A percentile compares a stretch with the other conserved stretches of the same genome.
phyloP scores from a whole-genome alignment of 768 basidiomycete species.

The Tricholoma flavovirens region DNA sequence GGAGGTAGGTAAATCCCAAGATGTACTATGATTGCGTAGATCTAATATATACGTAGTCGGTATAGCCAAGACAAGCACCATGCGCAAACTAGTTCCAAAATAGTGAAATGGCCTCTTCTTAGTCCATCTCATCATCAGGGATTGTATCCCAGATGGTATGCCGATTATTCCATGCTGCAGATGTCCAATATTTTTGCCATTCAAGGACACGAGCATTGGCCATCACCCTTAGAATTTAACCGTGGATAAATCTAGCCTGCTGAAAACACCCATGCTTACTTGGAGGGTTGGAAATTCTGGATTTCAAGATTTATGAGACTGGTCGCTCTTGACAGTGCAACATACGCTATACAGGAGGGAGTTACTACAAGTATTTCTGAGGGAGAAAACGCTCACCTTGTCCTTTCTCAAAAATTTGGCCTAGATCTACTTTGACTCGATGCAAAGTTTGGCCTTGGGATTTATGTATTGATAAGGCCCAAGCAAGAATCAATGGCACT shows the following conservation, averaged over 20 bases:
- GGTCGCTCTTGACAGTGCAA: slow-evolving; percentile 66
- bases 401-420: slow-evolving; percentile 68
- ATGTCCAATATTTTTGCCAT: slow-evolving; percentile 42
- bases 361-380: not conserved
- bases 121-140: slow-evolving; percentile 16
- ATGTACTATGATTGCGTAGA: not conserved
- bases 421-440: slow-evolving; percentile 73
- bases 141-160: slow-evolving; percentile 1
- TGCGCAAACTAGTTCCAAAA: slow-evolving; percentile 4
- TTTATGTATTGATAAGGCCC: slow-evolving; percentile 81
- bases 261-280: slow-evolving; percentile 29
- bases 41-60: not conserved
- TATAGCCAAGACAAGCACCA: not conserved
- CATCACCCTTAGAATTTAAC: slow-evolving; percentile 35
- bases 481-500: slow-evolving; percentile 56
- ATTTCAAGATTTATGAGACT: slow-evolving; percentile 59
- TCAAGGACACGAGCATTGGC: slow-evolving; percentile 52
- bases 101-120: slow-evolving; percentile 16
- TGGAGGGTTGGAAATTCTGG: slow-evolving; percentile 51
- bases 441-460: slow-evolving; percentile 84
- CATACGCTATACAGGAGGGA: slow-evolving; percentile 45
- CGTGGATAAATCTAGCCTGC: not conserved
- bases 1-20: not conserved
- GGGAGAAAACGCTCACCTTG: slow-evolving; percentile 43
- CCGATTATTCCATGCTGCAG: slow-evolving; percentile 8